Base-by-base conservation (phyloP, 108 stramenopile genomes). In the Asterionellopsis glacialis region DNA sequence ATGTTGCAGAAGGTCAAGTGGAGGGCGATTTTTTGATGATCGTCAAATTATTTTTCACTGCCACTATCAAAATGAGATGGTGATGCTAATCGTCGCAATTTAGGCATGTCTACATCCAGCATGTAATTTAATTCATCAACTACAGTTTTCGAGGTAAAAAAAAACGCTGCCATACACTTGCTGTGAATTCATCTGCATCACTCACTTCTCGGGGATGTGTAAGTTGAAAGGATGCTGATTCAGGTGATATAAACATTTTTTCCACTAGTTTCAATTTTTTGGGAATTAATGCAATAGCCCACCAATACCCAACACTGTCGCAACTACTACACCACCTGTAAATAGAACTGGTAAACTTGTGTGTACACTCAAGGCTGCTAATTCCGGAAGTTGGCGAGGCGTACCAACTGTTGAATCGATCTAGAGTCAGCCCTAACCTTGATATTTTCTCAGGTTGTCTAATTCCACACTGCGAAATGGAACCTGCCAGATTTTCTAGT, bases 121-220 rank as follows among this genome's bases (percentile, higher is more conserved):
- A 97, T 94, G 7, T 67, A 55, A 58, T 91, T 73, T 68, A 97
- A 61, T 21, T 76, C 48, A 11, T 73, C 28, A 11, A 93, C 50
- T 23, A 95, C 91, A 24, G 45, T 55, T 25, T 74, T 63, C 22
- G 63, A 77, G 14, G 83, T 88, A 0, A 50, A 33, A 93, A 73
- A 21, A 94, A 73, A 23, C 96, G 69, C 61, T 87, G 84, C 94
- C 94, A 97, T 24, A 91, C 69, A 54, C 82, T 83, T 9, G 89
- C 83, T 39, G 91, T 78, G 53, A 77, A 93, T 67, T 97, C 96
- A 61, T 97, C 94, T 26, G 85, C 93, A 27, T 95, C 93, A 27
- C 72, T 74, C 10, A 96, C 73, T 68, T 90, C 87, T 21, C 83
- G 72, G 11, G 89, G 69, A 62, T 97, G 93, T 6, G 81, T 84